Conservation (phyloP, 73 alveolate genomes). For the Uronychia setigera region DNA sequence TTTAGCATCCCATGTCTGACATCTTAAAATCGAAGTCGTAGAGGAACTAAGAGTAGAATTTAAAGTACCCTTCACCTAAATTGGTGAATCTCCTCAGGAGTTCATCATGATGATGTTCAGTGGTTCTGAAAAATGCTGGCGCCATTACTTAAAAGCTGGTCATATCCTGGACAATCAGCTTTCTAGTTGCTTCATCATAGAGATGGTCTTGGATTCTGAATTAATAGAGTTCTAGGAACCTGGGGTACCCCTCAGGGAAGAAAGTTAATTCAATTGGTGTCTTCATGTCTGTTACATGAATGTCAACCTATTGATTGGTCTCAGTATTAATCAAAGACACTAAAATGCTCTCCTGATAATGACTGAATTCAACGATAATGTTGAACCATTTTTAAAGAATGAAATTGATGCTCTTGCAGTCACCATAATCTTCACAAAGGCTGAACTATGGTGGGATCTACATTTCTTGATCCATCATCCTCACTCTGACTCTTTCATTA, state of each 20-base stretch:
- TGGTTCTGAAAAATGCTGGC: not conserved
- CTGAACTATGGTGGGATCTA: not conserved
- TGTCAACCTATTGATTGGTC: not conserved
- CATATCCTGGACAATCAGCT: not conserved
- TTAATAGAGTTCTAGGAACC: not conserved
- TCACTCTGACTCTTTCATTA: not conserved
- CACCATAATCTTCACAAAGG: not conserved
- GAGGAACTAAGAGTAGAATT: not conserved
- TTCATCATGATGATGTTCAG: not conserved
- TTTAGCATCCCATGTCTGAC: not conserved
- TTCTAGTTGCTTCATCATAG: not conserved
- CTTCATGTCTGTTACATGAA: not conserved
- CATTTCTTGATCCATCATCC: not conserved
- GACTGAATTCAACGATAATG: not conserved
- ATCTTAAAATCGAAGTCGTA: not conserved
- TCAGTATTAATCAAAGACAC: not conserved
- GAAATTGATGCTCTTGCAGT: not conserved
- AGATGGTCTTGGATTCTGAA: not conserved
- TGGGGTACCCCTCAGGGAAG: not conserved
- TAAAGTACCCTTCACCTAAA: not conserved
- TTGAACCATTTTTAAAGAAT: not conserved
- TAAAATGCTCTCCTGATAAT: not conserved
- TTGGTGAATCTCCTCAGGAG: not conserved
- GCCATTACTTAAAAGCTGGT: not conserved
- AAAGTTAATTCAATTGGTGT: not conserved